Evolutionary conservation across 371 early-diverging fungal species (phyloP).

Genomic region (Mortierella sp.): DNA sequence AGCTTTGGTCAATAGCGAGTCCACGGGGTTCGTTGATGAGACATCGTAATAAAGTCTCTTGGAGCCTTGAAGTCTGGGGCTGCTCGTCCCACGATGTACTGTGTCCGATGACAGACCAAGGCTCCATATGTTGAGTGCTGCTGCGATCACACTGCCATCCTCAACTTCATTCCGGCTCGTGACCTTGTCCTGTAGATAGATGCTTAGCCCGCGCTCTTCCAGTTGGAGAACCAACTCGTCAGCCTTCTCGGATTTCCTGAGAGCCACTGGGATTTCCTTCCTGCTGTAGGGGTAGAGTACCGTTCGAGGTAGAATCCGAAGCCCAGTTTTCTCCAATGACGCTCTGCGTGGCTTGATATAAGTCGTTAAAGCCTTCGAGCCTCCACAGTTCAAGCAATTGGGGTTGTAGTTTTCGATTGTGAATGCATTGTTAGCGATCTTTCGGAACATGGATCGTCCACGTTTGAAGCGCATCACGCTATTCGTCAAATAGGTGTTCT

Average conservation of each 20-base stretch:
- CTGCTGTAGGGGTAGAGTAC: slow-evolving; percentile 67
- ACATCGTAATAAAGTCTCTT: slow-evolving; percentile 51
- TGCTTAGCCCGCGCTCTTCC: slow-evolving; percentile 59
- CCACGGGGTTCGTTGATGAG: slow-evolving; percentile 16
- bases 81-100: no score
- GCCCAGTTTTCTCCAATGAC: slow-evolving; percentile 59
- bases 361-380: slow-evolving; percentile 69
- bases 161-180: slow-evolving; percentile 65
- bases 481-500: slow-evolving; percentile 70
- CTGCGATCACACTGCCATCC: slow-evolving; percentile 62
- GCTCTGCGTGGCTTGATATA: slow-evolving; percentile 65
- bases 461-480: slow-evolving; percentile 74
- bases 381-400: slow-evolving; percentile 72
- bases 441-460: slow-evolving; percentile 69
- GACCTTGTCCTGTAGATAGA: slow-evolving; percentile 73
- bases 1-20: slow-evolving; percentile 46
- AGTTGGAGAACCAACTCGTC: slow-evolving; percentile 59
- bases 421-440: slow-evolving; percentile 68
- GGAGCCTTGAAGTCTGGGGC: slow-evolving; percentile 39
- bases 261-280: slow-evolving; percentile 55
- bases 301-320: slow-evolving; percentile 62
- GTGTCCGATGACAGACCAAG: slow-evolving; percentile 56
- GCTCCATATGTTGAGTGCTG: slow-evolving; percentile 62
- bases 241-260: slow-evolving; percentile 56
- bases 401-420: slow-evolving; percentile 64